These are phyloP conservation scores for Tremella yokohamensis DNA, from an alignment of 768 basidiomycete species.

Conservation along the genomic window DNA sequence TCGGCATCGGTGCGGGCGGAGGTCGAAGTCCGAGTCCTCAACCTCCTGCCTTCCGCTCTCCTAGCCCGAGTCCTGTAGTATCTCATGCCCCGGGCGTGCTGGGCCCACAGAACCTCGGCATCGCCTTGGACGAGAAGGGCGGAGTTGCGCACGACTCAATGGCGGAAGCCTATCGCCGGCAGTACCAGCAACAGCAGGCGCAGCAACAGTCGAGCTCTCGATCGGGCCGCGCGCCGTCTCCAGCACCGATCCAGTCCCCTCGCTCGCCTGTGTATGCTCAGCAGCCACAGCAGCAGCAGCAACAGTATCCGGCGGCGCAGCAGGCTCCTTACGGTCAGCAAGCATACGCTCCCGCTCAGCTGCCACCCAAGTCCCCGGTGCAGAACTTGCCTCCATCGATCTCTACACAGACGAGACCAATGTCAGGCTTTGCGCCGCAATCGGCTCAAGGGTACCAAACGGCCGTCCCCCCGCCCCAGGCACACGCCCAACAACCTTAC, in stretches of 20 bases:
- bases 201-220: slow-evolving; percentile 16
- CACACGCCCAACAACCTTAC: slow-evolving; percentile 3
- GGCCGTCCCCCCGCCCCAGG: not conserved
- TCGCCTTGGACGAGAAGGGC: slow-evolving; percentile 73
- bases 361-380: not conserved
- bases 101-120: slow-evolving; percentile 71
- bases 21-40: slow-evolving; percentile 55
- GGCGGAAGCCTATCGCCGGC: slow-evolving; percentile 43
- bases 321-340: slow-evolving; percentile 5
- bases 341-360: not conserved
- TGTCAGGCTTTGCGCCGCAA: slow-evolving; percentile 1
- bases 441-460: not conserved
- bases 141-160: slow-evolving; percentile 69
- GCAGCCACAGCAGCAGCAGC: slow-evolving; percentile 24
- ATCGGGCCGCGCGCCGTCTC: not conserved
- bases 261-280: slow-evolving; percentile 9
- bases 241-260: slow-evolving; percentile 5
- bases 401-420: not conserved
- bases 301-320: slow-evolving; percentile 8
- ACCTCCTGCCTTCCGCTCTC: slow-evolving; percentile 52
- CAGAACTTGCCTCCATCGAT: not conserved
- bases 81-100: slow-evolving; percentile 56
- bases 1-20: slow-evolving; percentile 68
- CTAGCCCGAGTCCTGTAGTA: slow-evolving; percentile 51
- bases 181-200: slow-evolving; percentile 37